phyloP scores from a whole-genome alignment of 225 moss, liverwort and hornwort genomes.

The Neckera pumila region DNA sequence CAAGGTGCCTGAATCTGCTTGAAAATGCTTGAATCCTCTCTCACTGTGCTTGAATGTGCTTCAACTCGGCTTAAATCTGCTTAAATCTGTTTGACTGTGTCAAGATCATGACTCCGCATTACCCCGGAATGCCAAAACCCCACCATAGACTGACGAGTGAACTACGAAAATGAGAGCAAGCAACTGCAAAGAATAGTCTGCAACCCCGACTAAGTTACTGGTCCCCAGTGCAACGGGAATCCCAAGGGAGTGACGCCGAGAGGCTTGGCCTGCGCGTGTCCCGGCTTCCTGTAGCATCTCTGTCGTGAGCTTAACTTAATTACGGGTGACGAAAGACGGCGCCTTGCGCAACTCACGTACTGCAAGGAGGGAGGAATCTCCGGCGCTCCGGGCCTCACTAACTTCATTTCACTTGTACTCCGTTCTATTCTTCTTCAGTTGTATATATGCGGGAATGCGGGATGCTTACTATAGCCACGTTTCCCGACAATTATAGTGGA shows the following conservation, averaged over 20 bases:
- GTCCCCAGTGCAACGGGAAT: neutral
- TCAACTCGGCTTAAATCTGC: neutral
- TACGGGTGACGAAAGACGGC: conserved; percentile 16
- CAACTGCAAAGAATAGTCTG: neutral
- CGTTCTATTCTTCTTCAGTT: too few relatives aligned
- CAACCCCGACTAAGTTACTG: neutral
- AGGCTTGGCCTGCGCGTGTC: neutral
- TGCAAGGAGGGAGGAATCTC: neutral
- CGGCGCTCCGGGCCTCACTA: neutral
- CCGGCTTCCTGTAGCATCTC: neutral
- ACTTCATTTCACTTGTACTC: neutral
- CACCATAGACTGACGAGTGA: neutral
- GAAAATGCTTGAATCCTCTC: neutral
- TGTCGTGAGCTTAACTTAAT: neutral
- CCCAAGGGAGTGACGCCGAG: neutral
- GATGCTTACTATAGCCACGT: conserved; percentile 5
- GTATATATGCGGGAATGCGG: neutral
- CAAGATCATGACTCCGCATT: neutral
- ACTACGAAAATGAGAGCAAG: neutral
- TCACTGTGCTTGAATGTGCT: neutral
- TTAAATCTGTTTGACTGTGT: neutral
- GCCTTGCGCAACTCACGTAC: neutral
- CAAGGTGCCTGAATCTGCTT: neutral
- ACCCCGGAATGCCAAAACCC: neutral
- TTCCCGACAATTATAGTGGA: neutral